These are phyloP conservation scores for Gremmenia infestans DNA, from an alignment of 2,329 filamentous ascomycete genomes.

Conservation along the genomic window DNA sequence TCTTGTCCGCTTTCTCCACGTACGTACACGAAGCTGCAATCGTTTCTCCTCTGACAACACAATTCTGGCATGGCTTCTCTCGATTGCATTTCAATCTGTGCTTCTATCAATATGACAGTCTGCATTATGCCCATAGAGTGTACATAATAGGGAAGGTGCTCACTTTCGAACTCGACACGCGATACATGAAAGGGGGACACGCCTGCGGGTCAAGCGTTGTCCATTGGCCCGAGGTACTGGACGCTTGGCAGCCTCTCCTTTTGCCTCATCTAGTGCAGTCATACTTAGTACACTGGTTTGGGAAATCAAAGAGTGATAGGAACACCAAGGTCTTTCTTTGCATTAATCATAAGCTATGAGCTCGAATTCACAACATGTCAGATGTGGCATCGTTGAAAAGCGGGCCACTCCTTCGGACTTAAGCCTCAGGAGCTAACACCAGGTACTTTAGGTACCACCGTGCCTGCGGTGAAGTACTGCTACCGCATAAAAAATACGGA, in stretches of 20 bases:
- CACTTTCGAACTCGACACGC: conserved; percentile 20
- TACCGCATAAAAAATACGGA: too few relatives aligned
- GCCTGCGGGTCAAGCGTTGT: conserved; percentile 12
- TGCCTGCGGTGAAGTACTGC: too few relatives aligned
- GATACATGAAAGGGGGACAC: conserved; percentile 18
- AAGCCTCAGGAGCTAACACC: too few relatives aligned
- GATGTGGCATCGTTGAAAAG: too few relatives aligned
- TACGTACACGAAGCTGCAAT: conserved; percentile 40
- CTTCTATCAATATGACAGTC: not conserved
- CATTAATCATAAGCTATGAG: too few relatives aligned
- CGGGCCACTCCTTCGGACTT: too few relatives aligned
- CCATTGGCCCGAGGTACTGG: conserved; percentile 10
- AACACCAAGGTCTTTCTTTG: too few relatives aligned
- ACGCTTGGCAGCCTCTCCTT: conserved; percentile 1
- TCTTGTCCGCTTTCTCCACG: conserved; percentile 43
- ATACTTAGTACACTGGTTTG: not conserved
- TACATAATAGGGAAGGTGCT: not conserved
- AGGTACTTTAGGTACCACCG: too few relatives aligned
- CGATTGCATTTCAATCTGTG: conserved; percentile 47
- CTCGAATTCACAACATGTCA: too few relatives aligned
- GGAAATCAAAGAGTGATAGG: too few relatives aligned
- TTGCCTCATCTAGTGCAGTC: not conserved
- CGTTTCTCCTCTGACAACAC: conserved; percentile 43
- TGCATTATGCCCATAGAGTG: not conserved
- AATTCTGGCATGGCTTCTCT: conserved; percentile 46